A percentile compares a stretch with the other conserved stretches of the same genome.
Conservation (phyloP, 2,329 filamentous ascomycete species). For the Calonectria henricotiae region DNA sequence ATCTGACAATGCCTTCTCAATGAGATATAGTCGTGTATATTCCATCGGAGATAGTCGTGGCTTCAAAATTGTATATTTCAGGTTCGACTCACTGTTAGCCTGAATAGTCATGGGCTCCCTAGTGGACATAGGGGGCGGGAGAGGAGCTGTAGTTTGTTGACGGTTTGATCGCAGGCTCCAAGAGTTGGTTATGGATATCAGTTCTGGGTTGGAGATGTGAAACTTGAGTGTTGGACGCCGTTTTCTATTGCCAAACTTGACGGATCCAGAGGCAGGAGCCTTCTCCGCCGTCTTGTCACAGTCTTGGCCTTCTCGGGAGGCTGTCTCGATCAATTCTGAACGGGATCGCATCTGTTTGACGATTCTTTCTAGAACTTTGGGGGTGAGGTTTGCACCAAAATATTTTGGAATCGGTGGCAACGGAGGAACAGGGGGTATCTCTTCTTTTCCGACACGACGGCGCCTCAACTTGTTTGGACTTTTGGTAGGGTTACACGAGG, state of each 20-base stretch:
- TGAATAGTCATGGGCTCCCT: slow-evolving; percentile 19
- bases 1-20: slow-evolving; percentile 55
- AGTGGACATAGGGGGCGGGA: background rate
- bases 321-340: slow-evolving; percentile 37
- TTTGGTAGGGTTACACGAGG: background rate
- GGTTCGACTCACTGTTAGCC: slow-evolving; percentile 11
- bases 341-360: slow-evolving; percentile 52
- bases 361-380: slow-evolving; percentile 52
- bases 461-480: slow-evolving; percentile 30
- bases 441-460: slow-evolving; percentile 35
- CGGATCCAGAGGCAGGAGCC: slow-evolving; percentile 8
- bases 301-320: slow-evolving; percentile 24
- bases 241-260: slow-evolving; percentile 35
- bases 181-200: slow-evolving; percentile 21
- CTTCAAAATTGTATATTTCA: slow-evolving; percentile 40
- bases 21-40: slow-evolving; percentile 57
- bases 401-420: slow-evolving; percentile 57
- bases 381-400: slow-evolving; percentile 46
- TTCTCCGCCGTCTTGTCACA: slow-evolving; percentile 21
- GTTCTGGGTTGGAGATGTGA: slow-evolving; percentile 50
- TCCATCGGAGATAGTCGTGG: slow-evolving; percentile 62
- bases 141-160: slow-evolving; percentile 3
- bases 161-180: slow-evolving; percentile 21
- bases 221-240: slow-evolving; percentile 44
- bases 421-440: slow-evolving; percentile 50